Percentiles rank a stretch among this genome's conserved stretches.
Evolutionary conservation across 2,329 filamentous ascomycete genomes (phyloP).

Genomic region (Aspergillus eucalypticola): DNA sequence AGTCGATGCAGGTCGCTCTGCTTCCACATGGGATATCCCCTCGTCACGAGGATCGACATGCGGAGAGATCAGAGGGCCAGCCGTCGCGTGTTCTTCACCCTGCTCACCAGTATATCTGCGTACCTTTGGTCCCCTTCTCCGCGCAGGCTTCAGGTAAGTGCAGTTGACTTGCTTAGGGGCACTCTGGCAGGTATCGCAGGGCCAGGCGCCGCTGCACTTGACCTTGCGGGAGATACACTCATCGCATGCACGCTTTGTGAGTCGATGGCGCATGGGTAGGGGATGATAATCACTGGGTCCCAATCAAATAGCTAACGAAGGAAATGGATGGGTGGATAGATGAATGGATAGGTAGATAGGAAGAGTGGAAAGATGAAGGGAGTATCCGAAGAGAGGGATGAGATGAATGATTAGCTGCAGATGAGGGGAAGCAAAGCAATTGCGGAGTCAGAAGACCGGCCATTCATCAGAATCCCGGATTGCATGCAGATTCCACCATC

Average conservation of each 20-base stretch:
- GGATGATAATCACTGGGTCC: not conserved
- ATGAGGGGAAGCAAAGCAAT: not conserved
- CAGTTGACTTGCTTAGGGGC: slow-evolving; percentile 24
- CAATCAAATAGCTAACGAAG: not conserved
- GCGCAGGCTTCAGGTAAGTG: slow-evolving; percentile 30
- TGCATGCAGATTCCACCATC: too few relatives aligned
- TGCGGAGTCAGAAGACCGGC: not conserved
- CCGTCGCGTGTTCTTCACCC: not conserved
- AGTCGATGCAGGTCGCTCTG: not conserved
- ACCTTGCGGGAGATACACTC: slow-evolving; percentile 33
- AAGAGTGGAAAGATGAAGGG: not conserved
- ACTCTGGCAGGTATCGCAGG: slow-evolving; percentile 29
- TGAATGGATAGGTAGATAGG: too few relatives aligned
- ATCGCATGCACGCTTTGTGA: slow-evolving; percentile 34
- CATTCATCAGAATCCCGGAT: not conserved
- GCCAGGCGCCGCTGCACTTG: slow-evolving; percentile 31
- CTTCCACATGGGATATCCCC: not conserved
- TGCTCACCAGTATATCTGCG: slow-evolving; percentile 9
- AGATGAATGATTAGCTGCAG: not conserved
- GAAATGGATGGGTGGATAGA: too few relatives aligned
- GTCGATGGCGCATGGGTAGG: slow-evolving; percentile 13
- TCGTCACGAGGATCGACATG: not conserved
- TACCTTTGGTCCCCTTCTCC: slow-evolving; percentile 31
- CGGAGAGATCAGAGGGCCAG: not conserved
- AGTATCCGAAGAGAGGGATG: not conserved